Evolutionary conservation across 75 land plant genomes (phyloP), one percentile per base, ranked within the genome.

Genomic region (Sequoia sempervirens): DNA sequence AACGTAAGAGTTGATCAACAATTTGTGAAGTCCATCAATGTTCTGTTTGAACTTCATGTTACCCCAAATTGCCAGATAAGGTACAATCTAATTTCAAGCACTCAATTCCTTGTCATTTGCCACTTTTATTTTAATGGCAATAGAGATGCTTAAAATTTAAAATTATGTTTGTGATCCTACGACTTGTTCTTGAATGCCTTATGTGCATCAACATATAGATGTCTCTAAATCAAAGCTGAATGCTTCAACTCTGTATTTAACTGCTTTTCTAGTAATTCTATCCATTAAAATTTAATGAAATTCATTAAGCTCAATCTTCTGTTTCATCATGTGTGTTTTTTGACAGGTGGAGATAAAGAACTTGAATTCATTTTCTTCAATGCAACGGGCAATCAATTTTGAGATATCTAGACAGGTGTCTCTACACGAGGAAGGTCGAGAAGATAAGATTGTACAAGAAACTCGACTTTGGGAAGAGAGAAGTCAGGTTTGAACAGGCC

Each of bases 381-480:
- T 97, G 88, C 91, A 88, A 64, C 89, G 95, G 86, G 99, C 99
- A 28, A 95, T 97, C 73, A 97, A 97, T 83, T 97, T 86, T 88
- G 99, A 97, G 85, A 97, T 95, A 40, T 85, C 88, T 47, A 87
- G 99, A 72, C 99, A 97, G 80, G 89, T 88, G 40, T 75, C 83
- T 82, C 95, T 97, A n/a, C 87, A 90, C 84, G 87, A 79, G 78
- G 90, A 97, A 89, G 99, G 98, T 30, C 83, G 84, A 82, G 84
- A 85, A 80, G 88, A 90, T 82, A 84, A 92, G 83, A 95, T 97
- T 82, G 91, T 92, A 47, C 99, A 94, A 84, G 99, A 97, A 86
- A 97, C 99, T 81, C 87, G 99, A 52, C 89, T 92, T 20, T 97
- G 99, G 99, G 99, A 97, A 84, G 99, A 97, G 76, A 93, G 96